Evolutionary conservation across 2,329 filamentous ascomycete genomes (phyloP).

Genomic region (Hypocrella siamensis): DNA sequence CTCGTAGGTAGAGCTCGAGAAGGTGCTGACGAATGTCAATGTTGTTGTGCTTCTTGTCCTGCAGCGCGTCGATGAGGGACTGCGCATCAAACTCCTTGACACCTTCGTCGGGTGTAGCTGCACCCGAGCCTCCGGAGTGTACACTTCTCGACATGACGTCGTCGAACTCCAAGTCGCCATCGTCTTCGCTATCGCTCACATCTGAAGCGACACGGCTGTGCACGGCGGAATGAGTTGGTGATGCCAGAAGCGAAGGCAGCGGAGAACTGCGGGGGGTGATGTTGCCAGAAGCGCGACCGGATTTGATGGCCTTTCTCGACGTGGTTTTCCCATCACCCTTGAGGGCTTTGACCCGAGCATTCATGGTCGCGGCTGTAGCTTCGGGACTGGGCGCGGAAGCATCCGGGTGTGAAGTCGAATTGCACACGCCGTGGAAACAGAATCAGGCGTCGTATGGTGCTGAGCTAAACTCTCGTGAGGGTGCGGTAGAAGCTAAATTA

Average conservation of each 20-base stretch:
- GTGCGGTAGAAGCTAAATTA: too few relatives aligned
- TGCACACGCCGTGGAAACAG: too few relatives aligned
- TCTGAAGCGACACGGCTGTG: slow-evolving; percentile 49
- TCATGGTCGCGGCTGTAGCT: too few relatives aligned
- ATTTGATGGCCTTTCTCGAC: slow-evolving; percentile 49
- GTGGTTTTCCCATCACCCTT: slow-evolving; percentile 56
- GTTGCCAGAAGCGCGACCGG: slow-evolving; percentile 39
- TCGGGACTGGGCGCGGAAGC: too few relatives aligned
- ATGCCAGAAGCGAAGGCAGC: slow-evolving; percentile 37
- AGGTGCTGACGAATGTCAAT: slow-evolving; percentile 47
- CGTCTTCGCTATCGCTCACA: slow-evolving; percentile 36
- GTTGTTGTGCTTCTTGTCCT: slow-evolving; percentile 63
- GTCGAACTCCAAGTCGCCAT: slow-evolving; percentile 21
- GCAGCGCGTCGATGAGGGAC: slow-evolving; percentile 54
- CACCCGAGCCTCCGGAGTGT: slow-evolving; percentile 23
- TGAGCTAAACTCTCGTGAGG: too few relatives aligned
- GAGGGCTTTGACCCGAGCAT: slow-evolving; percentile 50
- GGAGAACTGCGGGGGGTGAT: slow-evolving; percentile 44
- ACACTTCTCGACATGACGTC: slow-evolving; percentile 28
- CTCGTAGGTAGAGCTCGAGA: slow-evolving; percentile 18
- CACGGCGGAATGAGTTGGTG: slow-evolving; percentile 41
- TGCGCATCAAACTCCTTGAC: slow-evolving; percentile 43
- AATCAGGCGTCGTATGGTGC: too few relatives aligned
- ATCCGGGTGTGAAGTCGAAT: too few relatives aligned
- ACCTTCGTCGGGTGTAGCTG: slow-evolving; percentile 49